These are phyloP conservation scores for Exserohilum rostratum DNA, from an alignment of 2,329 filamentous ascomycete genomes.

Conservation along the genomic window DNA sequence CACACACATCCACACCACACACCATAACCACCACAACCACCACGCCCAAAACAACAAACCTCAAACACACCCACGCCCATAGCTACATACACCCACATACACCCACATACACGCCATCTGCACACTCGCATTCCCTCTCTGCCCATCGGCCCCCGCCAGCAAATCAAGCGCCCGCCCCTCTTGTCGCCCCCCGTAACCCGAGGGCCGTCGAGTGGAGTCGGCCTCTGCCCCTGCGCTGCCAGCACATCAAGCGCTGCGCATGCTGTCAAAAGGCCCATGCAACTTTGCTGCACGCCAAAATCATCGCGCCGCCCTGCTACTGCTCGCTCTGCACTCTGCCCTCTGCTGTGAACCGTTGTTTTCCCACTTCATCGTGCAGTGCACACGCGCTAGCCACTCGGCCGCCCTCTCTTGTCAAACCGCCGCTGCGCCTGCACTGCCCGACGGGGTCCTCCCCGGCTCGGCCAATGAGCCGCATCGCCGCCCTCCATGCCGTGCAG, in stretches of 20 bases:
- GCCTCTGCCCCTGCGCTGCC: slow-evolving; percentile 13
- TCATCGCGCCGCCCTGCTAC: slow-evolving; percentile 29
- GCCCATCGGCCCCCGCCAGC: slow-evolving; percentile 15
- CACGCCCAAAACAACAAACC: background rate
- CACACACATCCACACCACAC: too few species aligned
- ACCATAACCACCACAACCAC: background rate
- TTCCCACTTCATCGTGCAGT: slow-evolving; percentile 38
- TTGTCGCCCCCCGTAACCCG: slow-evolving; percentile 29
- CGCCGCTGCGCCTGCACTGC: slow-evolving; percentile 10
- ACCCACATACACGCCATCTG: background rate
- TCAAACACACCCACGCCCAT: slow-evolving; percentile 5
- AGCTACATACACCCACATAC: background rate
- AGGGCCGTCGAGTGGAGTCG: slow-evolving; percentile 27
- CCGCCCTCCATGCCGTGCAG: slow-evolving; percentile 22
- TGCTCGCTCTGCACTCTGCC: too few species aligned
- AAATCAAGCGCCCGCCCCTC: slow-evolving; percentile 22
- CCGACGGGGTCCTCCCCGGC: slow-evolving; percentile 5
- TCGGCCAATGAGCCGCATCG: slow-evolving; percentile 30
- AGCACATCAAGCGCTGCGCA: slow-evolving; percentile 28
- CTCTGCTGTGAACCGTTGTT: slow-evolving; percentile 33
- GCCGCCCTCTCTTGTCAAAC: slow-evolving; percentile 14
- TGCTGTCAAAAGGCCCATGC: slow-evolving; percentile 34
- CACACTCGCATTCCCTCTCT: slow-evolving; percentile 10
- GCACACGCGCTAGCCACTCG: slow-evolving; percentile 30
- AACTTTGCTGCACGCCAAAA: slow-evolving; percentile 33